phyloP scores from a whole-genome alignment of 768 basidiomycete species.

The Mycena haematopus region DNA sequence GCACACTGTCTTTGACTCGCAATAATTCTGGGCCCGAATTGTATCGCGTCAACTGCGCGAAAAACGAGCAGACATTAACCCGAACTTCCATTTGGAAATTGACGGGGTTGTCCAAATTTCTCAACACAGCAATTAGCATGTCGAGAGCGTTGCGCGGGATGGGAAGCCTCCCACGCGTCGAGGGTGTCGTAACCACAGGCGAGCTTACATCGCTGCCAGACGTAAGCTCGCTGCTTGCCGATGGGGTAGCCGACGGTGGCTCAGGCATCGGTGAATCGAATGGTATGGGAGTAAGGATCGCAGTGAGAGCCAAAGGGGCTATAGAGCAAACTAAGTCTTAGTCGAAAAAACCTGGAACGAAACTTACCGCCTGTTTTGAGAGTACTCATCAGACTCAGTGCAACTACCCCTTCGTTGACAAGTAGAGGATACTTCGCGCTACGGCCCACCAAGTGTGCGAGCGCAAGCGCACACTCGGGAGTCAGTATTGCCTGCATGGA shows the following conservation, averaged over 20 bases:
- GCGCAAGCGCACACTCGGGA: conserved; percentile 60
- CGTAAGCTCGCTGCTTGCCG: conserved; percentile 42
- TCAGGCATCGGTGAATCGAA: conserved; percentile 43
- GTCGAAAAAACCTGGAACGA: conserved; percentile 6
- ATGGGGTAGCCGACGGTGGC: conserved; percentile 46
- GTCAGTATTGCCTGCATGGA: conserved; percentile 61
- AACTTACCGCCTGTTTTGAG: conserved; percentile 68
- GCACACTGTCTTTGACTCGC: conserved; percentile 56
- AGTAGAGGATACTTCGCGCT: conserved; percentile 84
- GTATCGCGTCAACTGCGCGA: conserved; percentile 67
- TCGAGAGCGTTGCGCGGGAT: conserved; percentile 67
- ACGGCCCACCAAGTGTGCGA: conserved; percentile 75
- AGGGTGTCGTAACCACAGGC: conserved; percentile 53
- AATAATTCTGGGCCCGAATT: conserved; percentile 53
- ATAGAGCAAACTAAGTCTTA: conserved; percentile 16
- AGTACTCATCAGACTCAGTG: conserved; percentile 77
- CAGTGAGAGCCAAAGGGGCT: conserved; percentile 70
- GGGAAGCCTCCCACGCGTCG: conserved; percentile 45
- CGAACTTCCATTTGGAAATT: conserved; percentile 79
- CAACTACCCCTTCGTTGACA: conserved; percentile 88
- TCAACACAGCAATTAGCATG: conserved; percentile 68
- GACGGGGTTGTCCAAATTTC: conserved; percentile 59
- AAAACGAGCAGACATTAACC: conserved; percentile 74
- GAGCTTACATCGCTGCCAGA: conserved; percentile 47
- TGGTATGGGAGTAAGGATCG: conserved; percentile 59